These are phyloP conservation scores for Arthroderma sp. DNA, from an alignment of 2,329 filamentous ascomycete species.

Conservation along the genomic window DNA sequence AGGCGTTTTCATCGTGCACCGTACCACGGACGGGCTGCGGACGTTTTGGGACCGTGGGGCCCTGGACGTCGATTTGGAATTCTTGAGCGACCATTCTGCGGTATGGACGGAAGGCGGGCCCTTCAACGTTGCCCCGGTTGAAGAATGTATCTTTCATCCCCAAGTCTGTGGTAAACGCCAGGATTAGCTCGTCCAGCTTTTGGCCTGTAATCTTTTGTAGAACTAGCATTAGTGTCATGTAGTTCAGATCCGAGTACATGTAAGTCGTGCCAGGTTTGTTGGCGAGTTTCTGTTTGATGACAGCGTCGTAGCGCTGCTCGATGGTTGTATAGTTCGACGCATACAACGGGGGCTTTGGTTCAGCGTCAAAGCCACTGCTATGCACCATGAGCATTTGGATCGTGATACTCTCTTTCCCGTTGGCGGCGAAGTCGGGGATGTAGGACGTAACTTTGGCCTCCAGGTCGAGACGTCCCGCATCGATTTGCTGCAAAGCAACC, in stretches of 20 bases:
- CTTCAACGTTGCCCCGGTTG: constrained; percentile 22
- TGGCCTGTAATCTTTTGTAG: constrained; percentile 18
- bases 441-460: constrained; percentile 20
- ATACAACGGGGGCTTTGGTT: constrained; percentile 17
- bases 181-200: constrained; percentile 16
- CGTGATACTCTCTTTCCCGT: constrained; percentile 24
- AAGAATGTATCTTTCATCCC: constrained; percentile 22
- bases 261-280: constrained; percentile 18
- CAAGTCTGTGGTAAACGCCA: constrained; percentile 14
- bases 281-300: constrained; percentile 16
- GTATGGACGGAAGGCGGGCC: constrained; percentile 13
- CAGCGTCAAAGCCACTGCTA: constrained; percentile 21
- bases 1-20: constrained; percentile 27
- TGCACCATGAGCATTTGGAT: constrained; percentile 22
- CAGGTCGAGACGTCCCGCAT: constrained; percentile 15
- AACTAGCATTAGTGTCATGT: constrained; percentile 21
- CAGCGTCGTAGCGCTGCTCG: constrained; percentile 14
- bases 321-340: constrained; percentile 15
- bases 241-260: constrained; percentile 25
- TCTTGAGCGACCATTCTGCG: constrained; percentile 19
- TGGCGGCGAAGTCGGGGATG: constrained; percentile 20
- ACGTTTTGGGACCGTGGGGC: constrained; percentile 19
- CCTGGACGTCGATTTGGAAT: constrained; percentile 20
- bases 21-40: constrained; percentile 28
- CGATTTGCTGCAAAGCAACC: constrained; percentile 20